phyloP scores from a whole-genome alignment of 225 moss, liverwort and hornwort genomes.

The Lunularia cruciata region DNA sequence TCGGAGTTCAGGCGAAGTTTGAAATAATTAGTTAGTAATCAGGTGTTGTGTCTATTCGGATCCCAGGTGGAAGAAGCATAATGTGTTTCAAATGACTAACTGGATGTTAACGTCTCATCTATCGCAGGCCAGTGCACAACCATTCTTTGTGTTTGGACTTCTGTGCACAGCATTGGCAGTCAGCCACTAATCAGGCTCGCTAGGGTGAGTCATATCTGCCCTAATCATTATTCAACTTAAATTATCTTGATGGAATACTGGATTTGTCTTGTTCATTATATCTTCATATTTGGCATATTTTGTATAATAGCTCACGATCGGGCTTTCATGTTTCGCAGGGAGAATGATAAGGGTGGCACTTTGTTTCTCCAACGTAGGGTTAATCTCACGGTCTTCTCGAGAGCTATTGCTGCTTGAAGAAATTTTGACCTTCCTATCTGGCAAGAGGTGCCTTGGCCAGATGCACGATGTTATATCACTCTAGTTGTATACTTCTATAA shows the following conservation, averaged over 20 bases:
- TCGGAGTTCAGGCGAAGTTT: too few species aligned
- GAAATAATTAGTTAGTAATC: too few species aligned
- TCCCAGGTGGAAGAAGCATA: not conserved
- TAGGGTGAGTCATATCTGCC: conserved; percentile 7
- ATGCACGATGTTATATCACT: conserved; percentile 11
- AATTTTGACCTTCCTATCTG: conserved; percentile 12
- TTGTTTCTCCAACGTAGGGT: too few species aligned
- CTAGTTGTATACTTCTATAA: not conserved
- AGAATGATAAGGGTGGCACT: conserved; percentile 7
- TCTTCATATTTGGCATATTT: not conserved
- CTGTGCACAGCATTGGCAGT: conserved; percentile 70
- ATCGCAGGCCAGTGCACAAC: conserved; percentile 82
- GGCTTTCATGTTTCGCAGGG: not conserved
- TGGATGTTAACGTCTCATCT: not conserved
- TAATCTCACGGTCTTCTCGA: not conserved
- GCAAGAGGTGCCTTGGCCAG: not conserved
- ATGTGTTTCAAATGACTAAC: not conserved
- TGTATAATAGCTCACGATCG: not conserved
- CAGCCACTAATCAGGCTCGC: conserved; percentile 47
- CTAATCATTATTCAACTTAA: not conserved
- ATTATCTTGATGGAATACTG: not conserved
- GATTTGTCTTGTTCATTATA: not conserved
- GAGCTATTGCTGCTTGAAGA: conserved; percentile 1
- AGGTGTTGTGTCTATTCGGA: too few species aligned
- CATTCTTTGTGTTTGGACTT: conserved; percentile 86